Conservation (phyloP, 2,329 filamentous ascomycete genomes). For the Diaporthe citri region DNA sequence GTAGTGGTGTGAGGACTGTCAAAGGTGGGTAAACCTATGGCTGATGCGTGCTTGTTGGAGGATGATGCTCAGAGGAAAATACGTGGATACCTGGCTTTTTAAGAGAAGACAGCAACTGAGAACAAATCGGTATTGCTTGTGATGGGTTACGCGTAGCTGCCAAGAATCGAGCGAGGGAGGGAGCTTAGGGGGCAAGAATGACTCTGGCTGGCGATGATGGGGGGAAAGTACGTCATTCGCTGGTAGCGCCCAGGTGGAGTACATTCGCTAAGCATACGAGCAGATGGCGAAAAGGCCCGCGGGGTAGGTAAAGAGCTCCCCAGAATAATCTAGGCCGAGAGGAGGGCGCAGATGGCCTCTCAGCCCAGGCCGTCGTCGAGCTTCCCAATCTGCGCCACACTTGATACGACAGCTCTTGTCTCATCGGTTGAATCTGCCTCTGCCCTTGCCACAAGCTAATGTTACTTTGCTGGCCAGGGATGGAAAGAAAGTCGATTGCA, state of each 20-base stretch:
- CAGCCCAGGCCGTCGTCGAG: background rate
- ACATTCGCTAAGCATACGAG: background rate
- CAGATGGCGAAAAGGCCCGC: background rate
- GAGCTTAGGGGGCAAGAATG: conserved; percentile 8
- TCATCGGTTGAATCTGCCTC: conserved; percentile 17
- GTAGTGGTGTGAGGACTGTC: conserved; percentile 8
- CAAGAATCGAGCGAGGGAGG: conserved; percentile 24
- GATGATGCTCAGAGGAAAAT: background rate
- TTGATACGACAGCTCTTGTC: conserved; percentile 21
- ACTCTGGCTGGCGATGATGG: conserved; percentile 24
- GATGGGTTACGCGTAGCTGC: conserved; percentile 20
- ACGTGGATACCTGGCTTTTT: conserved; percentile 2
- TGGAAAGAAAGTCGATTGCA: background rate
- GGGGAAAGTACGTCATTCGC: conserved; percentile 23
- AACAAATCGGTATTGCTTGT: conserved; percentile 8
- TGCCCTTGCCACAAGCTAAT: conserved; percentile 16
- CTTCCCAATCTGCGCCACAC: conserved; percentile 17
- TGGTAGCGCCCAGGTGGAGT: conserved; percentile 16
- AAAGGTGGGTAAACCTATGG: background rate
- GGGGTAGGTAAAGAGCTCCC: conserved; percentile 22
- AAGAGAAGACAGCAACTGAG: conserved; percentile 4
- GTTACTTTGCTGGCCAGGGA: background rate
- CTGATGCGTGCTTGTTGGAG: conserved; percentile 1
- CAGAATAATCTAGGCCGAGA: background rate
- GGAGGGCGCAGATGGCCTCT: background rate